These are phyloP conservation scores for Leptographium lundbergii DNA, from an alignment of 2,329 filamentous ascomycete species.

Conservation along the genomic window DNA sequence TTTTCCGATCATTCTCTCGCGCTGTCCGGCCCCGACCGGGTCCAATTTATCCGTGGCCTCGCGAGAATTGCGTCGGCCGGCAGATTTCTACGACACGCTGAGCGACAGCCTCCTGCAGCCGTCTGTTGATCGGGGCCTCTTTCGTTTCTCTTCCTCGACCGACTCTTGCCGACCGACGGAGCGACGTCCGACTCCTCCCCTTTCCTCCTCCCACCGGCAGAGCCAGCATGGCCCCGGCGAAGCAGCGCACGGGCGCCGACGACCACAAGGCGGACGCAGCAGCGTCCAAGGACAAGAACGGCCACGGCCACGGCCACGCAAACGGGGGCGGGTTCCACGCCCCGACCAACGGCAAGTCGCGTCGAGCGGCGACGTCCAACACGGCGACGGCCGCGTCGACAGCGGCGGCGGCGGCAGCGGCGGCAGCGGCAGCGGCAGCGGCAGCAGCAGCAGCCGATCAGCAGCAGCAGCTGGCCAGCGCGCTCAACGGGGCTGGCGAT, in stretches of 20 bases:
- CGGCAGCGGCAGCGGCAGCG: slow-evolving; percentile 7
- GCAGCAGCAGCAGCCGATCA: slow-evolving; percentile 2
- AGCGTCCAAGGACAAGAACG: slow-evolving; percentile 31
- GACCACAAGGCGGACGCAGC: slow-evolving; percentile 1
- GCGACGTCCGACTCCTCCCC: not conserved
- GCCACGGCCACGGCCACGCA: slow-evolving; percentile 17
- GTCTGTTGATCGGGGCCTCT: not conserved
- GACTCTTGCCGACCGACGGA: not conserved
- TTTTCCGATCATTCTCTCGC: no score
- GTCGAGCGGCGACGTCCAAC: slow-evolving; percentile 36
- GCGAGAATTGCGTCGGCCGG: no score
- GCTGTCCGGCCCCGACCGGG: no score
- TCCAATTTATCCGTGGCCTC: not conserved
- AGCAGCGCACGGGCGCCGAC: slow-evolving; percentile 7
- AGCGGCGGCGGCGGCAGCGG: slow-evolving; percentile 14
- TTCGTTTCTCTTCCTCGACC: not conserved
- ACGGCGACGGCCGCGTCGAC: slow-evolving; percentile 16
- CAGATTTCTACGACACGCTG: not conserved
- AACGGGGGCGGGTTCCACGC: slow-evolving; percentile 19
- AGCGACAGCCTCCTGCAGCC: not conserved
- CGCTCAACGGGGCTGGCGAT: not conserved
- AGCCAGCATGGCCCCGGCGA: slow-evolving; percentile 7
- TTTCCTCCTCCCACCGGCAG: not conserved
- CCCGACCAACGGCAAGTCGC: slow-evolving; percentile 36
- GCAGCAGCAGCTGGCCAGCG: not conserved